Conservation (phyloP, 257 asterid species). For the Primulina tabacum region DNA sequence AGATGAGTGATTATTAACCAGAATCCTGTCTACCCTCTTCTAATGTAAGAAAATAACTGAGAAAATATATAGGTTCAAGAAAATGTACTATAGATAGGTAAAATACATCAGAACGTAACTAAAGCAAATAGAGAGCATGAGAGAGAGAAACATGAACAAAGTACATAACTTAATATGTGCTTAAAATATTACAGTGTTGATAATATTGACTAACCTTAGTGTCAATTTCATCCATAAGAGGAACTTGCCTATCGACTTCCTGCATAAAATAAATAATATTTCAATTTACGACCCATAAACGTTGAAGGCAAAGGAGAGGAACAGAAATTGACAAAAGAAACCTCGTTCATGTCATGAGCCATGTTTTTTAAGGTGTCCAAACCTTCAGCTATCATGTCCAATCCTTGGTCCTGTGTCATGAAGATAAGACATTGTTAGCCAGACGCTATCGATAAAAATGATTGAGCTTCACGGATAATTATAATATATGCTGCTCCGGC, state of each 20-base stretch:
- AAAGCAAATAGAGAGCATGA: not conserved
- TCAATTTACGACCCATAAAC: constrained; percentile 12
- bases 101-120: constrained; percentile 2
- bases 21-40: not conserved
- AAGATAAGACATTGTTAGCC: constrained; percentile 14
- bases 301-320: constrained; percentile 11
- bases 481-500: constrained; percentile 17
- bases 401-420: constrained; percentile 77
- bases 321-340: constrained; percentile 26
- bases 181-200: constrained; percentile 6
- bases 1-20: not conserved
- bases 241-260: constrained; percentile 98
- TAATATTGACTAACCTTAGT: constrained; percentile 58
- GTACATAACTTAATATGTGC: constrained; percentile 5
- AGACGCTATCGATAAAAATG: not conserved
- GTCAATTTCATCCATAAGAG: constrained; percentile 98
- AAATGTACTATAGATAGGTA: not conserved
- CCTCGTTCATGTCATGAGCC: constrained; percentile 99
- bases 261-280: constrained; percentile 35
- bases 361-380: constrained; percentile 88
- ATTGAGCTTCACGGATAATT: constrained; percentile 7
- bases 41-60: not conserved
- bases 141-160: not conserved
- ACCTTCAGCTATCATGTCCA: constrained; percentile 91
- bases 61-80: not conserved